phyloP scores from a whole-genome alignment of 2,329 filamentous ascomycete species.

The Fusarium vanettenii region DNA sequence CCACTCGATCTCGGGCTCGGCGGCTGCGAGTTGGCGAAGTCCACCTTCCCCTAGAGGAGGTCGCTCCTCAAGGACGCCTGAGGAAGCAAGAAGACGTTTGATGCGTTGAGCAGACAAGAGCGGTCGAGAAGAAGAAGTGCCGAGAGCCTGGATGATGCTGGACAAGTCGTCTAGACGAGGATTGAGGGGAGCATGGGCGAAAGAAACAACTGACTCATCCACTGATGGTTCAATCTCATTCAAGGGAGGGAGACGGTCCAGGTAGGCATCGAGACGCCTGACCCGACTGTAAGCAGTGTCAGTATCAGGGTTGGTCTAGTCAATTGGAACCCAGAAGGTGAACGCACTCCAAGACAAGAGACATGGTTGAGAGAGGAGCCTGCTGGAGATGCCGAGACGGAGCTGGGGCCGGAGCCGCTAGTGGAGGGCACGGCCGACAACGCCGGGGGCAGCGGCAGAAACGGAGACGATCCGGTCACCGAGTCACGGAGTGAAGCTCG shows the following conservation, averaged over 20 bases:
- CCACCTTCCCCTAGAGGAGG: constrained; percentile 37
- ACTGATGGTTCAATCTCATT: constrained; percentile 54
- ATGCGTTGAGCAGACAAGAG: constrained; percentile 72
- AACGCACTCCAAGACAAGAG: constrained; percentile 47
- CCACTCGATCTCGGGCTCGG: constrained; percentile 87
- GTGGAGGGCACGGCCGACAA: constrained; percentile 25
- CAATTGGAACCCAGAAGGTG: constrained; percentile 14
- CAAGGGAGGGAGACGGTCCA: constrained; percentile 67
- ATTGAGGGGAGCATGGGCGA: constrained; percentile 58
- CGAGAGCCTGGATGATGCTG: constrained; percentile 76
- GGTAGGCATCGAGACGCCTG: constrained; percentile 71
- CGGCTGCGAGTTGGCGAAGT: constrained; percentile 59
- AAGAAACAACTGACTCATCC: constrained; percentile 53
- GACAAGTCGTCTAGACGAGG: constrained; percentile 72
- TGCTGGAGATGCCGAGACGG: constrained; percentile 19
- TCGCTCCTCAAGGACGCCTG: constrained; percentile 63
- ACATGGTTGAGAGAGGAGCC: constrained; percentile 37
- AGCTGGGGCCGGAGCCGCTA: constrained; percentile 14
- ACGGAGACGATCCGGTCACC: constrained; percentile 12
- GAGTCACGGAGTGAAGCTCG: constrained; percentile 18
- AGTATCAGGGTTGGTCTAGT: constrained; percentile 22
- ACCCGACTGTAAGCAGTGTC: constrained; percentile 61
- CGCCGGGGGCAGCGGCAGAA: constrained; percentile 2
- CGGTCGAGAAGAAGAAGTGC: constrained; percentile 72
- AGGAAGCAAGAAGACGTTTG: constrained; percentile 70